A percentile compares a stretch with the other conserved stretches of the same genome.
phyloP scores from a whole-genome alignment of 2,329 filamentous ascomycete genomes.

The Fonsecaea erecta region DNA sequence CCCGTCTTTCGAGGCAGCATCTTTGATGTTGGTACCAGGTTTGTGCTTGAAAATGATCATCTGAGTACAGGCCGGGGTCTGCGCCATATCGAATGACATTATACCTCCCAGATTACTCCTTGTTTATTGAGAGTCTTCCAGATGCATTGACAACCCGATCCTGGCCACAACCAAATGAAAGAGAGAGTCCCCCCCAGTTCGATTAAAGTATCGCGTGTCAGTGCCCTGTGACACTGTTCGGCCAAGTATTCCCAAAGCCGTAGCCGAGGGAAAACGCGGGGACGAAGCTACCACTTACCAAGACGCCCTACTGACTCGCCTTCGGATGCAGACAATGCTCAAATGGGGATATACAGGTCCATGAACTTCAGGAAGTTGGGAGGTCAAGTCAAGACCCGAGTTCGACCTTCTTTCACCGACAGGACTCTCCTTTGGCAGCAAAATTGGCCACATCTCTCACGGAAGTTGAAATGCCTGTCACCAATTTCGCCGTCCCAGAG shows the following conservation, averaged over 20 bases:
- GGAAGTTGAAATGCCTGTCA: slow-evolving; percentile 18
- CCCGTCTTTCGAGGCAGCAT: slow-evolving; percentile 22
- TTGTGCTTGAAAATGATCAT: slow-evolving; percentile 17
- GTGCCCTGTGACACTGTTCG: background rate
- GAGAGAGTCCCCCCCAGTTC: background rate
- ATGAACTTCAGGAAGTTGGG: background rate
- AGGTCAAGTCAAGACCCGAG: background rate
- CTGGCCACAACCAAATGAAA: background rate
- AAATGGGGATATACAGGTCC: background rate
- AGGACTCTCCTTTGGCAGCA: background rate
- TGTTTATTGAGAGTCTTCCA: background rate
- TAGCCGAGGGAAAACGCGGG: background rate
- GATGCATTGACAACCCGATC: background rate
- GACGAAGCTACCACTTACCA: background rate
- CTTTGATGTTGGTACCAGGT: slow-evolving; percentile 11
- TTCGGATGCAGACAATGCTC: background rate
- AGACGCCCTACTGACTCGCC: background rate
- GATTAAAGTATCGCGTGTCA: background rate
- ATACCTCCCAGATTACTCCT: background rate
- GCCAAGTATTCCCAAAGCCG: background rate
- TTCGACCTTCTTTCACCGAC: background rate
- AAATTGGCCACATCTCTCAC: background rate
- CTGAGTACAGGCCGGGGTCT: slow-evolving; percentile 13
- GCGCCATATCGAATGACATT: background rate
- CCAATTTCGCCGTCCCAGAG: slow-evolving; percentile 26